Evolutionary conservation across 2,329 filamentous ascomycete species (phyloP), one percentile per base, ranked within the genome.

Genomic region (Rhinocladiella mackenziei): DNA sequence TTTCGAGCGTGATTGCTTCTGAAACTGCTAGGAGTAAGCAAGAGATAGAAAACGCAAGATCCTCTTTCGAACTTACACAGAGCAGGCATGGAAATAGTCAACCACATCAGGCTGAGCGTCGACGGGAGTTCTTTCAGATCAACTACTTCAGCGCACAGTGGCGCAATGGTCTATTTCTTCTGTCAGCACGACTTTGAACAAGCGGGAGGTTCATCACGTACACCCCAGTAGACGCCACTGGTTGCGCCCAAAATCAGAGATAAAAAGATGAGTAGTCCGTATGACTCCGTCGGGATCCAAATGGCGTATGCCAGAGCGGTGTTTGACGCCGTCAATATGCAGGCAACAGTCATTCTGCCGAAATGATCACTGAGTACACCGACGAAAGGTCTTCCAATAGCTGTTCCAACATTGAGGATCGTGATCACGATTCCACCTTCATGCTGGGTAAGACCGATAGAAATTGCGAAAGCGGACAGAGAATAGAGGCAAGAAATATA

Each of bases 1-100:
- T 71, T 51, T 75, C 67, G 4, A 77, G 60, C 0, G 69, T 74
- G 50, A 77, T 77, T 0, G 72, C 64, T 51, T 77, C 74, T 2
- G 70, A 72, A 50, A 76, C 66, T 68, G 28, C 20, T n/a, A 6
- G 3, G 26, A 33, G 35, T 34, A 5, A 29, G 37, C 20, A 10
- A 7, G 3, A 11, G 14, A 19, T 35, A 8, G 14, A 8, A 1
- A 31, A 14, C 13, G 5, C 13, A 26, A n/a, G 7, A 5, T 3
- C 13, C 15, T 6, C 32, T 26, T 17, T 29, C 10, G 26, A 54
- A 60, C 65, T 62, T 49, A 69, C 66, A 76, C 1, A 70, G 72
- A 13, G 67, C 69, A 6, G 74, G 75, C 17, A 59, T 37, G 2
- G 57, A 47, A 17, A 57, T 40, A 4, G 55, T 53, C 19, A 60